Conservation (phyloP, 2,329 filamentous ascomycete genomes). For the Hansfordia pulvinata region DNA sequence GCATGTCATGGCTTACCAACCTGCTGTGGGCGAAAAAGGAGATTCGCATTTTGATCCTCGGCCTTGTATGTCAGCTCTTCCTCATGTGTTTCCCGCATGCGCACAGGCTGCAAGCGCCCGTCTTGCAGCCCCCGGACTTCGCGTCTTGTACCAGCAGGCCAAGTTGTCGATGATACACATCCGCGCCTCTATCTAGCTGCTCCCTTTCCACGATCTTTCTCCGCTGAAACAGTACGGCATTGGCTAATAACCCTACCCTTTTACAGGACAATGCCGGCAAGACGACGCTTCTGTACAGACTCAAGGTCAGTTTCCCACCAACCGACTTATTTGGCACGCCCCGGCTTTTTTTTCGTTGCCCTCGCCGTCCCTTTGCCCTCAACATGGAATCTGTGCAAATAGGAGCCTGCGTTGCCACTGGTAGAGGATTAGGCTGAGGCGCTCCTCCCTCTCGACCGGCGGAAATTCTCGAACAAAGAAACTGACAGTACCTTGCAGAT, state of each 20-base stretch:
- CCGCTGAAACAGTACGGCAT: too few species aligned
- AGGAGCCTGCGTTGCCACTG: too few species aligned
- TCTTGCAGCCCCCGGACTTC: too few species aligned
- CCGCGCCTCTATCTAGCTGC: too few species aligned
- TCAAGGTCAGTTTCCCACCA: slow-evolving; percentile 58
- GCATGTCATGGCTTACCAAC: slow-evolving; percentile 55
- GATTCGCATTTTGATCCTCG: slow-evolving; percentile 88
- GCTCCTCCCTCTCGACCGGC: neutral
- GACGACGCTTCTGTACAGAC: slow-evolving; percentile 87
- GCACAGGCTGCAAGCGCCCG: slow-evolving; percentile 5
- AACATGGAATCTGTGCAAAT: neutral
- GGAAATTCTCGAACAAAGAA: slow-evolving; percentile 2
- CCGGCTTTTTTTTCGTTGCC: neutral
- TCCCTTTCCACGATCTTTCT: too few species aligned
- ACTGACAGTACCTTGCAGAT: slow-evolving; percentile 43
- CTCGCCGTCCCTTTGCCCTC: neutral
- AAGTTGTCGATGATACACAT: too few species aligned
- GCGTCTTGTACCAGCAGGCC: too few species aligned
- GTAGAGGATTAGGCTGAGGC: too few species aligned
- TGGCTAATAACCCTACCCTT: slow-evolving; percentile 6
- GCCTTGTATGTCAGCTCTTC: slow-evolving; percentile 51
- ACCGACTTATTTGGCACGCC: too few species aligned
- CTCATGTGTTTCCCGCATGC: slow-evolving; percentile 4
- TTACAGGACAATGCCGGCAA: slow-evolving; percentile 91
- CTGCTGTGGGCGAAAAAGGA: slow-evolving; percentile 91